phyloP scores from a whole-genome alignment of 257 asterid species.

The Ligustrum vulgare region DNA sequence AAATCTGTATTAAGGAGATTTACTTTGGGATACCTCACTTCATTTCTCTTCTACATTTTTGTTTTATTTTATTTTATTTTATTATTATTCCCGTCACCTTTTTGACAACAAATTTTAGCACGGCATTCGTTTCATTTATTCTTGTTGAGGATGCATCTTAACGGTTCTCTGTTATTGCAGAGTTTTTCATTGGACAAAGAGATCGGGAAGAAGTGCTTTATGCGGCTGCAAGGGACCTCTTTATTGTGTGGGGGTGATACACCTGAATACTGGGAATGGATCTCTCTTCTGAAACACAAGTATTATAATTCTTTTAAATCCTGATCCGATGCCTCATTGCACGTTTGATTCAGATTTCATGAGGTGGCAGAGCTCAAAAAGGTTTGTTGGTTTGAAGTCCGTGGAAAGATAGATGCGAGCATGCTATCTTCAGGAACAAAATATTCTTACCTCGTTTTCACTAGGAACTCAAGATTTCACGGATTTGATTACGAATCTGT shows the following conservation, averaged over 20 bases:
- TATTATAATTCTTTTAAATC: background rate
- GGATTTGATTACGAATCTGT: conserved; percentile 50
- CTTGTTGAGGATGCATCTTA: conserved; percentile 25
- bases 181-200: conserved; percentile 67
- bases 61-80: too few species aligned
- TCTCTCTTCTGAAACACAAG: conserved; percentile 55
- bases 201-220: conserved; percentile 70
- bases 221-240: conserved; percentile 67
- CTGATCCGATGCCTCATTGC: conserved; percentile 27
- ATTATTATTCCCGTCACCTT: too few species aligned
- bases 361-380: conserved; percentile 63
- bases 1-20: too few species aligned
- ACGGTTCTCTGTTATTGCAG: conserved; percentile 33
- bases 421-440: conserved; percentile 57
- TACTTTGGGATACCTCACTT: too few species aligned
- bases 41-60: too few species aligned
- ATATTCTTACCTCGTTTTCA: conserved; percentile 71
- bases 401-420: conserved; percentile 39
- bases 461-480: conserved; percentile 17
- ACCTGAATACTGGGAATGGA: conserved; percentile 63
- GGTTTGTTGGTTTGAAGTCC: conserved; percentile 74
- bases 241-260: conserved; percentile 66
- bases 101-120: background rate
- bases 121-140: background rate
- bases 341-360: conserved; percentile 37